Base-by-base conservation (phyloP, 192 early-diverging fungal species). In the Gonapodya sp. region DNA sequence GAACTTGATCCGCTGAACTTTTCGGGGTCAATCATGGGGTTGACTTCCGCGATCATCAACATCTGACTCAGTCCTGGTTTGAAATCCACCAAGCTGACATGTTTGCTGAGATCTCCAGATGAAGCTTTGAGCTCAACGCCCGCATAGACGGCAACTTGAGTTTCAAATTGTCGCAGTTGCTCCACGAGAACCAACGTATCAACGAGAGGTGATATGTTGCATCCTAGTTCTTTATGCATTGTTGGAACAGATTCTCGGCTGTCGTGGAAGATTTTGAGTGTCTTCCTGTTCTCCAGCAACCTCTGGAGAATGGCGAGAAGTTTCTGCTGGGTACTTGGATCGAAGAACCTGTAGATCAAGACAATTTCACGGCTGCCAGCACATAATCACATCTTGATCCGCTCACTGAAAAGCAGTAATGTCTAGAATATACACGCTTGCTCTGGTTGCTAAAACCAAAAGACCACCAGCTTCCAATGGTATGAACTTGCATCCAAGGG, bases 31-130 rank as follows among this genome's bases (percentile, higher is more conserved):
- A 31, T 77, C 18, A 34, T 14, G 2, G 75, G 75, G n/a, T n/a
- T n/a, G 75, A 2, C 8, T 2, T 34, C 75, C 31, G 34, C 75
- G 8, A 34, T 34, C 8, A 31, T 33, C 2, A 77, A 33, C 75
- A 77, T 77, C 75, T 16, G 8, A 33, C 34, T 77, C 75, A 77
- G 75, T 34, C 75, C 75, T 18, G 75, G 75, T 33, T 77, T 77
- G 30, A 8, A 32, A 18, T 34, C 75, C 31, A 14, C 31, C 30
- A 14, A n/a, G n/a, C n/a, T 34, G 8, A 2, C 75, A 14, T 34
- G 8, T 8, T 16, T 34, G 30, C 75, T 33, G 2, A 16, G 75
- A 18, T 31, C 8, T 16, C 18, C 31, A 34, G 34, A 16, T 14
- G 75, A 14, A 34, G 75, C 18, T 31, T 32, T 31, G 18, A 2